These are phyloP conservation scores for Sarcocystis neurona DNA, from an alignment of 169 alveolate species.

Conservation along the genomic window DNA sequence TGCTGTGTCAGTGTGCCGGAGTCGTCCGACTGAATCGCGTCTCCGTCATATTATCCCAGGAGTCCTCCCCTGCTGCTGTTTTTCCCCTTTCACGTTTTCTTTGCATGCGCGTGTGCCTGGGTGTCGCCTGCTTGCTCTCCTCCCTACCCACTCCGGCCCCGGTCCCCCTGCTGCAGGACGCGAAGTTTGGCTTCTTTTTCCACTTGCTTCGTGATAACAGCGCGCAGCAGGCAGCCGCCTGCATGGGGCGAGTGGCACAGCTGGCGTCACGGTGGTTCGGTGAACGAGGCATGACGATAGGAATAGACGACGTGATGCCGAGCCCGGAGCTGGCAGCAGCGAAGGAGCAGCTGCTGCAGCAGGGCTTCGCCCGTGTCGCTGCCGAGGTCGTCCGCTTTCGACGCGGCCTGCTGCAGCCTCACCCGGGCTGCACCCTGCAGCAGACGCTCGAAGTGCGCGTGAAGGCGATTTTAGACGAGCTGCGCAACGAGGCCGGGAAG, in stretches of 20 bases:
- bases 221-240: conserved; percentile 87
- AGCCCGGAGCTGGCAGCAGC: conserved; percentile 43
- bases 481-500: conserved; percentile 93
- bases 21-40: too few relatives aligned
- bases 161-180: conserved; percentile 75
- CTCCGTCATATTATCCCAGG: too few relatives aligned
- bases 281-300: conserved; percentile 97
- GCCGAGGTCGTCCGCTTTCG: conserved; percentile 83
- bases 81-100: too few relatives aligned
- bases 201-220: conserved; percentile 92
- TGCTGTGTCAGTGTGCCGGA: too few relatives aligned
- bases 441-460: conserved; percentile 93
- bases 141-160: background rate
- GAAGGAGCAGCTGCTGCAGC: conserved; percentile 75
- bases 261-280: conserved; percentile 94
- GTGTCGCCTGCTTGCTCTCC: background rate
- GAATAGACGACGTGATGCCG: conserved; percentile 98
- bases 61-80: too few relatives aligned
- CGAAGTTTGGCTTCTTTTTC: conserved; percentile 92
- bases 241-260: conserved; percentile 96
- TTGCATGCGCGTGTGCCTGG: too few relatives aligned
- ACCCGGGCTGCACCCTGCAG: conserved; percentile 96
- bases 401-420: conserved; percentile 85
- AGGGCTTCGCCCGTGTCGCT: conserved; percentile 88
- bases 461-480: conserved; percentile 89